Base-by-base conservation (phyloP, 2,329 filamentous ascomycete species). In the Westerdykella ornata region DNA sequence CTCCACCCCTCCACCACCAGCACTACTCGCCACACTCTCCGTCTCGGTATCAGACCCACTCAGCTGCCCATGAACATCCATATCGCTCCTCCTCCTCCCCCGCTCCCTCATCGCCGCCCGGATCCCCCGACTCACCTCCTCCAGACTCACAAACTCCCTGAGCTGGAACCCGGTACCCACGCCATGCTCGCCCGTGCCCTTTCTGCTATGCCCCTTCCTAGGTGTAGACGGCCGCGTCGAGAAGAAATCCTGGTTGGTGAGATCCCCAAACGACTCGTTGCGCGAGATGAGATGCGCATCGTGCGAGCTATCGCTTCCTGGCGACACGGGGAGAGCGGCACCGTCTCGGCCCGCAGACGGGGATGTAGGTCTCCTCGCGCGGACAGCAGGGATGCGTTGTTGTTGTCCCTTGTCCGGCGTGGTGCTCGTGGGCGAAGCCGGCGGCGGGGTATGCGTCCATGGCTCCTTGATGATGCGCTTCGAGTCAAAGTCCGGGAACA, bases 211-310 rank as follows among this genome's bases (percentile, higher is more conserved):
- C 51, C 77, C 82, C 42, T 81, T 77, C 38, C 78, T 82, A n/a
- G 88, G 81, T 38, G 85, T 94, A n/a, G 84, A 77, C 4, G 89
- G 88, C 20, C 86, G 77, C 13, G 87, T 92, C 2, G 89, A 88
- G 69, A 97, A 98, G 68, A 98, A 83, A 46, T 85, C 86, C 51
- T 95, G 84, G 37, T 78, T 81, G 11, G 86, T 84, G 49, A 97
- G 84, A 64, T 97, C 90, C 66, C 83, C 83, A 70, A 96, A 96
- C 0, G 86, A 92, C 67, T 97, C 92, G 70, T 95, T 96, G 45
- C 85, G 82, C 7, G 90, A 89, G 1, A 81, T 51, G 19, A 49
- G 46, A 11, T 41, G 39, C 16, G 11, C 30, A 11, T 26, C 22
- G 22, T 26, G 22, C 22, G 22, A 26, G 4, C 8, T 26, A 11